These are phyloP conservation scores for Penicillium steckii DNA, from an alignment of 495 filamentous ascomycete species.

Conservation along the genomic window DNA sequence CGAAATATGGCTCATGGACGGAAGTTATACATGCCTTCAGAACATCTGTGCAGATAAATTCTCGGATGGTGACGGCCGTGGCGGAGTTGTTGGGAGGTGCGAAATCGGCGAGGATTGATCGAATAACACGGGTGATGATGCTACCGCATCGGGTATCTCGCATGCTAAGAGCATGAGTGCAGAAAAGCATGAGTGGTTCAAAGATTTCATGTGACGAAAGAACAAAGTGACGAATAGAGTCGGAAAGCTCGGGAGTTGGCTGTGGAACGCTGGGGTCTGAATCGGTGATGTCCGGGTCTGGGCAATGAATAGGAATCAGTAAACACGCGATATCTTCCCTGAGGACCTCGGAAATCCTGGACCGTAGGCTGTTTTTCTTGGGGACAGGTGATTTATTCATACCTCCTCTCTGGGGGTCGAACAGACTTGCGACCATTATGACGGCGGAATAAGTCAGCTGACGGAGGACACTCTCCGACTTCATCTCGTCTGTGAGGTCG, in stretches of 20 bases:
- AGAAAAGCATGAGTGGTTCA: constrained; percentile 86
- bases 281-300: constrained; percentile 42
- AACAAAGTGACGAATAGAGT: constrained; percentile 73
- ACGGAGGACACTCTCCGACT: constrained; percentile 92
- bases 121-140: constrained; percentile 78
- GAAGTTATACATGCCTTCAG: constrained; percentile 81
- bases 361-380: neutral
- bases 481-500: constrained; percentile 92
- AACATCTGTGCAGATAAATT: constrained; percentile 85
- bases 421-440: constrained; percentile 80
- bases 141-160: constrained; percentile 86
- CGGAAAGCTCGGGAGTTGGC: constrained; percentile 32
- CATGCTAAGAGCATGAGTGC: constrained; percentile 85
- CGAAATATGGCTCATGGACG: constrained; percentile 92
- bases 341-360: neutral
- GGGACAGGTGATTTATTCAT: constrained; percentile 4
- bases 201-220: constrained; percentile 75
- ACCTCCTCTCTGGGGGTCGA: constrained; percentile 68
- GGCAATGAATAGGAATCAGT: neutral
- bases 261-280: constrained; percentile 42
- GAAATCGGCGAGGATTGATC: constrained; percentile 81
- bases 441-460: constrained; percentile 90
- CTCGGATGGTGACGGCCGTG: constrained; percentile 71
- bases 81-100: constrained; percentile 46
- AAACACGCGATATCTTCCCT: neutral